Conservation (phyloP, 2,329 filamentous ascomycete genomes). For the Colletotrichum euphorbiae region DNA sequence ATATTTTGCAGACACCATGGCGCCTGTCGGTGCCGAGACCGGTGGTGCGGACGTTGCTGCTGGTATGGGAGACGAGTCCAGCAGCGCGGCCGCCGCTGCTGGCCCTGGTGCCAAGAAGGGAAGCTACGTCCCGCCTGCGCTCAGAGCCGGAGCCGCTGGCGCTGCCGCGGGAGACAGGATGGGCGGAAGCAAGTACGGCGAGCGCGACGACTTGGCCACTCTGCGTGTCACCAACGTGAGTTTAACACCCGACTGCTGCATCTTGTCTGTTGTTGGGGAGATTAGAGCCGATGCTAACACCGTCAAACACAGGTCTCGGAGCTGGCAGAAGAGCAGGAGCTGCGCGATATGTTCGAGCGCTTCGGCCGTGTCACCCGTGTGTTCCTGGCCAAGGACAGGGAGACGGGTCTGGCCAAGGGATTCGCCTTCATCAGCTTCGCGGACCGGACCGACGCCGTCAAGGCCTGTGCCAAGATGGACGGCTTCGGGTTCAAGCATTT, state of each 20-base stretch:
- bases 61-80: conserved; percentile 63
- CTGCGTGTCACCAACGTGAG: conserved; percentile 97
- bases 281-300: conserved; percentile 33
- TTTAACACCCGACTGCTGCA: conserved; percentile 44
- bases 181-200: conserved; percentile 83
- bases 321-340: conserved; percentile 94
- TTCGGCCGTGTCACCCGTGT: conserved; percentile 97
- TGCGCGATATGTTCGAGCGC: conserved; percentile 97
- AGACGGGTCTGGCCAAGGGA: conserved; percentile 95
- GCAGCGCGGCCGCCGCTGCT: conserved; percentile 63
- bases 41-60: conserved; percentile 65
- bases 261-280: conserved; percentile 40
- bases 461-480: conserved; percentile 97
- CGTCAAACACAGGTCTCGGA: conserved; percentile 79
- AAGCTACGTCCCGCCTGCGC: conserved; percentile 93
- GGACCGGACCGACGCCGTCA: conserved; percentile 88
- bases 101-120: conserved; percentile 77
- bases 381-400: conserved; percentile 97
- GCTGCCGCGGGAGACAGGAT: conserved; percentile 81
- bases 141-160: conserved; percentile 76
- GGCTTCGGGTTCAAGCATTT: conserved; percentile 91
- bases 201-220: conserved; percentile 95
- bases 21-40: conserved; percentile 75
- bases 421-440: conserved; percentile 99
- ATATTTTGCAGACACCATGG: conserved; percentile 82